These are phyloP conservation scores for Craterostigma plantagineum DNA, from an alignment of 257 asterid genomes.

Conservation along the genomic window DNA sequence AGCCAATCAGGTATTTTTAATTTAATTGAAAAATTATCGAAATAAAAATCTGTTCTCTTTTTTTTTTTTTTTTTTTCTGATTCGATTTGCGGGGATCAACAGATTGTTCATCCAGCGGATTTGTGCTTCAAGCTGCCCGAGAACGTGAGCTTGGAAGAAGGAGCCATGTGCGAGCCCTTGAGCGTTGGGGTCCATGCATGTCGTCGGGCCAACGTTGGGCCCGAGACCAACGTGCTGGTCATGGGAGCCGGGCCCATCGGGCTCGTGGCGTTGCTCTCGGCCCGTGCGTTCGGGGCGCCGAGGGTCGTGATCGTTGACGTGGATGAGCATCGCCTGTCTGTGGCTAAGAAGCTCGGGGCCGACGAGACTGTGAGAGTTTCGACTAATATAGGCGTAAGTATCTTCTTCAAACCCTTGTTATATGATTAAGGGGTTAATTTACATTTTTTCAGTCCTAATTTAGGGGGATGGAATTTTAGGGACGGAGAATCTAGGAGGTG, in stretches of 20 bases:
- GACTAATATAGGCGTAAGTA: constrained; percentile 30
- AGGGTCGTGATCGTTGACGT: constrained; percentile 60
- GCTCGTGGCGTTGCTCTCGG: constrained; percentile 62
- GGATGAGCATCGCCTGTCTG: constrained; percentile 55
- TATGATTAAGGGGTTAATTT: not conserved
- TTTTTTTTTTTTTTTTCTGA: too few species aligned
- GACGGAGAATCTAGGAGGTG: too few species aligned
- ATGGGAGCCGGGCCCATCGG: constrained; percentile 96
- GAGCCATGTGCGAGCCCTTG: constrained; percentile 95
- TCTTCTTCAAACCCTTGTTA: constrained; percentile 6
- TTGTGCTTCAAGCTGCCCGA: constrained; percentile 84
- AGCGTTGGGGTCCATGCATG: constrained; percentile 96
- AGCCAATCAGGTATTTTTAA: constrained; percentile 64
- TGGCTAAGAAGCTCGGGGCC: constrained; percentile 75
- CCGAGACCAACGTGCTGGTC: constrained; percentile 66
- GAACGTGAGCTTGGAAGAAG: constrained; percentile 81
- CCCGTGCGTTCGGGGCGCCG: constrained; percentile 88
- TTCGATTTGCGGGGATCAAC: too few species aligned
- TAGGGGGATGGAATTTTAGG: too few species aligned
- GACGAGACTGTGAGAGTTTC: constrained; percentile 56
- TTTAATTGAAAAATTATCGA: too few species aligned
- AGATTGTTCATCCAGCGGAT: constrained; percentile 92
- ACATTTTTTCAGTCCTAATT: too few species aligned
- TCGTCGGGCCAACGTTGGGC: constrained; percentile 74
- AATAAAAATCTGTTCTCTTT: too few species aligned